phyloP scores from a whole-genome alignment of 768 basidiomycete species.

The Tulasnella sp. region DNA sequence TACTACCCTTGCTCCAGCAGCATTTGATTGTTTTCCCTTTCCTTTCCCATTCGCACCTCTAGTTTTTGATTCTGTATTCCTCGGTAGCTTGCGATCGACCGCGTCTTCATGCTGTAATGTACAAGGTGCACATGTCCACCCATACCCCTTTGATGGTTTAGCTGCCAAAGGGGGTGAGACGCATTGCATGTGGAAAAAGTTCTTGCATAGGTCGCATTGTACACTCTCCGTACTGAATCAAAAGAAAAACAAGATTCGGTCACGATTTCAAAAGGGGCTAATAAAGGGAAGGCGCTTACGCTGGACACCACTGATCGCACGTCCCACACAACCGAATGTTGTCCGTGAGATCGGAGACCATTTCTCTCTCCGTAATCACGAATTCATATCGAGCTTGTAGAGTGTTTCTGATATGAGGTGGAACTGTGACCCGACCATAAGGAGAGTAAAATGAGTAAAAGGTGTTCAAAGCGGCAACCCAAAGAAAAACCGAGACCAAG shows the following conservation, averaged over 20 bases:
- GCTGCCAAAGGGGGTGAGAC: conserved; percentile 80
- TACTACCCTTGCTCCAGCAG: conserved; percentile 55
- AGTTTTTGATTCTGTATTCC: conserved; percentile 37
- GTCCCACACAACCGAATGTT: conserved; percentile 69
- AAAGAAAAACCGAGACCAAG: not conserved
- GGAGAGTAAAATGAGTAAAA: not conserved
- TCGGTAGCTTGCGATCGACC: conserved; percentile 61
- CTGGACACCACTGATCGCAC: conserved; percentile 81
- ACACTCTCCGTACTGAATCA: conserved; percentile 60
- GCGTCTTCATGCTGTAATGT: conserved; percentile 76
- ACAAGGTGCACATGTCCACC: conserved; percentile 94
- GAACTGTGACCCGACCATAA: conserved; percentile 37
- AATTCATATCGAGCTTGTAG: conserved; percentile 82
- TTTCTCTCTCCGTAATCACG: conserved; percentile 87
- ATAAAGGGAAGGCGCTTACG: conserved; percentile 34
- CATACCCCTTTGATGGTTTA: conserved; percentile 92
- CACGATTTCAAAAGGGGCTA: not conserved
- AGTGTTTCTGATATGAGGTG: conserved; percentile 62
- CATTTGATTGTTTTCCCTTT: conserved; percentile 17
- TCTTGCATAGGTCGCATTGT: conserved; percentile 83
- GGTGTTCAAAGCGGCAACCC: not conserved
- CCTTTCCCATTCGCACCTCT: conserved; percentile 1
- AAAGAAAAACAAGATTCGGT: conserved; percentile 12
- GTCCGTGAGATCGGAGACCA: conserved; percentile 82
- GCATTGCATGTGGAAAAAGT: conserved; percentile 89